Evolutionary conservation across 768 basidiomycete species (phyloP), one percentile per base, ranked within the genome.

Genomic region (Rhizopogon vulgaris): DNA sequence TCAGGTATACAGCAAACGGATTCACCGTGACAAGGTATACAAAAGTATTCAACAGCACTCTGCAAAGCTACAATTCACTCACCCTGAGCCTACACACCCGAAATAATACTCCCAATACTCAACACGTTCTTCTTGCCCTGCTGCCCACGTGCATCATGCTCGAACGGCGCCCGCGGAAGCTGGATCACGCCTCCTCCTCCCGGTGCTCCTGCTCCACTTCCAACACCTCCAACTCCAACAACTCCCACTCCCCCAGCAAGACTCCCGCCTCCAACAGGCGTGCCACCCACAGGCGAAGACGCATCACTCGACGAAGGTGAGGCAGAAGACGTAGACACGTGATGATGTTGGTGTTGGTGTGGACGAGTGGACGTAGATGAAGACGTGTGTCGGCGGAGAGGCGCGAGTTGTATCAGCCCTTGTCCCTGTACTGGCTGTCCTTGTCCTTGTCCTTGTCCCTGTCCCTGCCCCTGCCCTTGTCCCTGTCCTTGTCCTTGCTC

Each of bases 31-130:
- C 28, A 30, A 30, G 28, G 8, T 30, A 30, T 30, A 30, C 28
- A 7, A 28, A 28, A 28, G 28, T 9, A 28, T 9, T 28, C 28
- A 9, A 30, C 28, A 30, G 28, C 28, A 30, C 28, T 30, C 28
- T 22, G 22, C 22, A 22, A 22, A 22, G 22, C 22, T 22, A 22
- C 22, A 3, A 22, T 3, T 22, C 22, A 22, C 22, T 22, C 3
- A 22, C 22, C 22, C 22, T 22, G 2, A 22, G 22, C 22, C 11
- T 34, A 34, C 11, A 34, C 75, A 48, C 81, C 82, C 37, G 81
- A 83, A 51, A 85, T 84, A 51, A 86, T 86, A 59, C 80, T 84
- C 50, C 82, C 82, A 56, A 86, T 86, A 58, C 82, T 84, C 69
- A 86, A 60, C 50, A 76, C 78, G 58, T 83, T 85, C 69, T 81